Percentiles rank a stretch among this genome's conserved stretches.
Conservation (phyloP, 495 filamentous ascomycete species). For the Acidiella bohemica region DNA sequence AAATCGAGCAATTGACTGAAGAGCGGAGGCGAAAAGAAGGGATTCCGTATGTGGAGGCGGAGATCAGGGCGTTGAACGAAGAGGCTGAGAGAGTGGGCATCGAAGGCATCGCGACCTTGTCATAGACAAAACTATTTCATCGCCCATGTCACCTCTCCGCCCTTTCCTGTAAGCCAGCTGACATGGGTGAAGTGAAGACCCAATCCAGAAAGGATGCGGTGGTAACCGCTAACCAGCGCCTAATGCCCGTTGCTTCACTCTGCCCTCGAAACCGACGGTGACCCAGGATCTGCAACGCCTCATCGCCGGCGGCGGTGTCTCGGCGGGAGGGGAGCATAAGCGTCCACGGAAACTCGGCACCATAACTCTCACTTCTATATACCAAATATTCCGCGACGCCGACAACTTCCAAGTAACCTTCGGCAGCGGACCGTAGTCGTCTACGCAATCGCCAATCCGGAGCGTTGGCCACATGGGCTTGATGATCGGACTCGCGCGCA, state of each 20-base stretch:
- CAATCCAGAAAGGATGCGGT: constrained; percentile 1
- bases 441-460: not conserved
- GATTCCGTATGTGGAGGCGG: constrained; percentile 51
- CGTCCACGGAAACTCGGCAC: constrained; percentile 6
- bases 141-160: constrained; percentile 2
- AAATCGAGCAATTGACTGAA: constrained; percentile 54
- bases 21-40: constrained; percentile 43
- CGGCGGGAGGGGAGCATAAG: constrained; percentile 7
- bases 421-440: constrained; percentile 8
- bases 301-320: not conserved
- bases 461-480: constrained; percentile 1
- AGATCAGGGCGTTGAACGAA: constrained; percentile 51
- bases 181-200: constrained; percentile 5
- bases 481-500: constrained; percentile 4
- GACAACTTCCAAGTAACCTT: constrained; percentile 9
- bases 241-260: constrained; percentile 3
- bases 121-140: not conserved
- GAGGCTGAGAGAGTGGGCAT: constrained; percentile 48
- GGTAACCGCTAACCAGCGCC: not conserved
- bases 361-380: constrained; percentile 9
- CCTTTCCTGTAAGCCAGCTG: not conserved
- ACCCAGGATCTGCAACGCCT: not conserved
- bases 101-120: not conserved
- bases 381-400: not conserved
- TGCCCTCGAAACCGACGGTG: constrained; percentile 5